Evolutionary conservation across 2,329 filamentous ascomycete species (phyloP).

Genomic region (Diaporthe eres): DNA sequence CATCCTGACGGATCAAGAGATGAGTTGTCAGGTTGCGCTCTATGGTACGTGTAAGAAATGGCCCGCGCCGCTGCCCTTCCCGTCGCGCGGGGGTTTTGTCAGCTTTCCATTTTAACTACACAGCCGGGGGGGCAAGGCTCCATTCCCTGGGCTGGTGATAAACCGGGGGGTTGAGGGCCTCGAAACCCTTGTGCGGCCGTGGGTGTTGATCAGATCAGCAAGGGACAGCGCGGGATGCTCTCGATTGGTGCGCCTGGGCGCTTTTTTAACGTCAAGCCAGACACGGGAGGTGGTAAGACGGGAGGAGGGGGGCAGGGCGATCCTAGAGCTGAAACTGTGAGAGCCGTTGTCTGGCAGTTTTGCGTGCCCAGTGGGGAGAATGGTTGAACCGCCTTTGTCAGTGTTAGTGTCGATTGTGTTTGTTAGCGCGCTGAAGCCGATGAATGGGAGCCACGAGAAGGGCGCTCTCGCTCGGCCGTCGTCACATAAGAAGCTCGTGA

Average conservation of each 20-base stretch:
- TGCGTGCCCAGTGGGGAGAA: conserved; percentile 15
- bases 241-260: conserved; percentile 37
- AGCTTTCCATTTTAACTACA: neutral
- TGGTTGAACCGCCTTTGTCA: conserved; percentile 28
- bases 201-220: conserved; percentile 35
- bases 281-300: conserved; percentile 32
- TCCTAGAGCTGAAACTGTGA: conserved; percentile 35
- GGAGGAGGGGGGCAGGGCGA: conserved; percentile 1
- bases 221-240: conserved; percentile 24
- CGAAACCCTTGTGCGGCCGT: conserved; percentile 22
- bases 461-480: neutral
- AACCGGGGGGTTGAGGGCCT: conserved; percentile 1
- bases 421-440: conserved; percentile 14
- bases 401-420: neutral
- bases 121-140: neutral
- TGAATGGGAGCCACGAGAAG: neutral
- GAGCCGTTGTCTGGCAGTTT: conserved; percentile 3
- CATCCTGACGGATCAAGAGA: conserved; percentile 23
- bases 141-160: conserved; percentile 7
- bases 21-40: conserved; percentile 10
- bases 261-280: conserved; percentile 27
- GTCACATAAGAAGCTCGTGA: conserved; percentile 22
- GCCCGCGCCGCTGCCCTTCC: conserved; percentile 35
- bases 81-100: conserved; percentile 23
- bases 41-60: conserved; percentile 5